phyloP scores from a whole-genome alignment of 1,284 basidiomycete genomes.

The Sanghuangporus sanghuang region DNA sequence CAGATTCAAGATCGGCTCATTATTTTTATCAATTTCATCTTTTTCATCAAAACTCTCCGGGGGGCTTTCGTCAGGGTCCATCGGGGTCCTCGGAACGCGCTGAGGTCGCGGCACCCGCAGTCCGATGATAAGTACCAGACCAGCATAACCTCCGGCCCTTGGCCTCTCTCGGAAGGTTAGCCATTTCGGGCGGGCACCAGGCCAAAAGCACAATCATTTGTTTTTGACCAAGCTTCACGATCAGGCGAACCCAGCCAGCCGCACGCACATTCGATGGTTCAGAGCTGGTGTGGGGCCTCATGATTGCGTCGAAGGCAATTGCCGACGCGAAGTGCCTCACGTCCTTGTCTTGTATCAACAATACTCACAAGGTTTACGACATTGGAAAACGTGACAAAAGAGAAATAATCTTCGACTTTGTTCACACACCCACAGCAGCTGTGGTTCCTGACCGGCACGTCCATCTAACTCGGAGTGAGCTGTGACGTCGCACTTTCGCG shows the following conservation, averaged over 20 bases:
- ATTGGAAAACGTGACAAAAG: background rate
- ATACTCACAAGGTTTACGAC: background rate
- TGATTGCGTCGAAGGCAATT: background rate
- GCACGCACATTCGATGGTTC: background rate
- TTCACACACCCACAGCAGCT: background rate
- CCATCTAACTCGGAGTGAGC: background rate
- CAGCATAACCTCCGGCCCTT: background rate
- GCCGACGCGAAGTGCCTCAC: background rate
- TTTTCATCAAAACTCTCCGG: background rate
- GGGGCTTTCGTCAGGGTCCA: background rate
- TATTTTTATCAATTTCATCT: background rate
- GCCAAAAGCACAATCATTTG: background rate
- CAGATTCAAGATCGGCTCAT: background rate
- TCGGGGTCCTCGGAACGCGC: background rate
- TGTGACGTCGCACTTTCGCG: background rate
- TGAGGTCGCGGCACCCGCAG: background rate
- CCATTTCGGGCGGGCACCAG: background rate
- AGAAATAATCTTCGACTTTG: background rate
- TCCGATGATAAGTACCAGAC: background rate
- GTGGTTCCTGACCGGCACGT: slow-evolving; percentile 1
- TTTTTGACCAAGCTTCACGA: background rate
- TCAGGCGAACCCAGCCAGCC: too few species aligned
- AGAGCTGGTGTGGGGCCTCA: background rate
- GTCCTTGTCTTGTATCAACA: background rate
- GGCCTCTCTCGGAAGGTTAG: background rate